Evolutionary conservation across 2,329 filamentous ascomycete genomes (phyloP), one percentile per base, ranked within the genome.

Genomic region (Chaetoscypha palmicola): DNA sequence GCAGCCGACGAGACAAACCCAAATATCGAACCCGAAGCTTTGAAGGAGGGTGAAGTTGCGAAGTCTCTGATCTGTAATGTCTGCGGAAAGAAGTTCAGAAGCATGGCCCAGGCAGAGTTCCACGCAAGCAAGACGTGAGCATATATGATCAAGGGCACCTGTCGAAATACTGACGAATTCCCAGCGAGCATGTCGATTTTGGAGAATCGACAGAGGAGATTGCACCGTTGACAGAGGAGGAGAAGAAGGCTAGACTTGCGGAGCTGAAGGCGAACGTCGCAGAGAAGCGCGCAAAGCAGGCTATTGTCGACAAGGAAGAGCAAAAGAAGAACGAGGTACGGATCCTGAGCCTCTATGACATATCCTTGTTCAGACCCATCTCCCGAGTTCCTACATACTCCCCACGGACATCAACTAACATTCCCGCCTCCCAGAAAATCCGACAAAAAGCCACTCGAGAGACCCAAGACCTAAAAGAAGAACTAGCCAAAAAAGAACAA

Each of bases 181-280:
- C n/a, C 44, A 86, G 81, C 7, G 85, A 87, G 38, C 92, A 98
- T 65, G 79, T 81, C 36, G 85, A 96, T 65, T 98, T 98, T 62
- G 77, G 85, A 16, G 89, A 98, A 64, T 96, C 90, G 0, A 91
- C 86, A 3, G 91, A 97, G 58, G 89, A 94, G 61, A 81, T 98
- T 54, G 83, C 86, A 2, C 87, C 91, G 0, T 69, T 98, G 58
- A 96, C 90, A 0, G 89, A 91, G 54, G 90, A 94, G 49, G 83
- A 98, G 68, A 96, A 92, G 72, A 81, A 82, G 60, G 74, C 78
- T n/a, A 83, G 76, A 56, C 74, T 98, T 3, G 72, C 78, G 23
- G 86, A 92, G 57, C 73, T 96, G 35, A 77, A 81, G 23, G 73
- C 79, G 56, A 83, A 80, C 51, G 71, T 91, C 20, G 77, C 79